Conservation (phyloP, 306 rosid genomes). For the Citrullus colocynthis region DNA sequence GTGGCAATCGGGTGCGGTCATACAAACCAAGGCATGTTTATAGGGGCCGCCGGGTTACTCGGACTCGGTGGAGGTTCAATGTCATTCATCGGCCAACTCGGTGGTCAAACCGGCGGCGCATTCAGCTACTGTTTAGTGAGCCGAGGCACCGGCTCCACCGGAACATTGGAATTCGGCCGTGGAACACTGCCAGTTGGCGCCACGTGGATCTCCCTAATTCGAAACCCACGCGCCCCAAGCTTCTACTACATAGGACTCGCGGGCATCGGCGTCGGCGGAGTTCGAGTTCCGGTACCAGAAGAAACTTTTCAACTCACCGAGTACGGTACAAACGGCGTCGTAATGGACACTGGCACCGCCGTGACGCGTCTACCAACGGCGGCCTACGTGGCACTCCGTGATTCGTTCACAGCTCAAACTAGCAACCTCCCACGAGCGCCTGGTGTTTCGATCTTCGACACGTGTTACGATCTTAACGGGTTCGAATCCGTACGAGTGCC, state of each 20-base stretch:
- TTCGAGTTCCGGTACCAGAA: slow-evolving; percentile 37
- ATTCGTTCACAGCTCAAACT: slow-evolving; percentile 46
- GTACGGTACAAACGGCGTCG: slow-evolving; percentile 44
- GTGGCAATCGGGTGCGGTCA: slow-evolving; percentile 92
- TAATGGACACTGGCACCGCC: slow-evolving; percentile 91
- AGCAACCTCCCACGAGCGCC: slow-evolving; percentile 49
- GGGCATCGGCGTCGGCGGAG: slow-evolving; percentile 76
- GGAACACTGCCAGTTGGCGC: slow-evolving; percentile 72
- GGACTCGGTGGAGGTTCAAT: slow-evolving; percentile 86
- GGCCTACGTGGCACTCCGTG: slow-evolving; percentile 48
- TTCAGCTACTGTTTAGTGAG: slow-evolving; percentile 67
- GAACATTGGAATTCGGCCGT: slow-evolving; percentile 58
- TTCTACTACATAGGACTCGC: slow-evolving; percentile 59
- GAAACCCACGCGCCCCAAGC: slow-evolving; percentile 56
- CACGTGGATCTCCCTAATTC: slow-evolving; percentile 63
- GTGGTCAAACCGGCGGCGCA: slow-evolving; percentile 64
- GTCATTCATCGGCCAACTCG: slow-evolving; percentile 76
- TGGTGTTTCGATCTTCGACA: slow-evolving; percentile 65
- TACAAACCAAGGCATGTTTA: slow-evolving; percentile 73
- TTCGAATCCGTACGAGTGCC: slow-evolving; percentile 80
- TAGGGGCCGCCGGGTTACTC: slow-evolving; percentile 73
- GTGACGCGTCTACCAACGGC: slow-evolving; percentile 53
- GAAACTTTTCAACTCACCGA: slow-evolving; percentile 30
- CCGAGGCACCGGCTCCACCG: slow-evolving; percentile 34
- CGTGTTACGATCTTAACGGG: slow-evolving; percentile 57